Evolutionary conservation across 1,284 basidiomycete species (phyloP), one percentile per base, ranked within the genome.

Genomic region (Volvariella volvacea): DNA sequence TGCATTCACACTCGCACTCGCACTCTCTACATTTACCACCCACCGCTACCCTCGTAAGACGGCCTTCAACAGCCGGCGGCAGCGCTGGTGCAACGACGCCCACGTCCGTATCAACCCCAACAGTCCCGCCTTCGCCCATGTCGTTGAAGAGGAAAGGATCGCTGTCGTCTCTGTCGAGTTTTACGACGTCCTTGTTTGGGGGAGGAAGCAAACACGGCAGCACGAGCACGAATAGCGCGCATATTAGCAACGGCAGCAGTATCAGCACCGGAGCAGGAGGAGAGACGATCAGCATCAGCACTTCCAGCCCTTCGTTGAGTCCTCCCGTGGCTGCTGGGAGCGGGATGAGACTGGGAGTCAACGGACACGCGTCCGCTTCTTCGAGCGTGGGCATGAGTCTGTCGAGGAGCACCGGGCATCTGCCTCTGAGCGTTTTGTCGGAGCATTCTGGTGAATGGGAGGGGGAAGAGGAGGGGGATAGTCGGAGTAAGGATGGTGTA

Each of bases 341-440:
- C 12, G 12, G 25, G 6, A 28, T 28, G 12, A 28, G 25, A 28
- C 12, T 28, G 12, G 12, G 25, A 28, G 25, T 6, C 25, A 28
- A 12, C 12, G 25, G 25, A 28, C 12, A 6, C 6, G 8, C 34
- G 30, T 31, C 9, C 30, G 30, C 9, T 9, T n/a, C 30, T 31
- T 31, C 30, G 9, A n/a, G 9, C n/a, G 9, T 9, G n/a, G 34
- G 34, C 60, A 2, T 62, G 62, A 31, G 56, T 55, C 36, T 64
- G 59, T 55, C 56, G 36, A 41, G 21, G 14, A 68, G 65, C 47
- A 59, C 59, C 3, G 55, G 57, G 17, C 60, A 64, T 34, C 54
- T 67, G 6, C 57, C 59, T 9, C 49, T 65, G 3, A 41, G 48
- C 10, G 55, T 47, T 21, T 50, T 60, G 14, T 48, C 52, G 1